Evolutionary conservation across 2,329 filamentous ascomycete species (phyloP), one percentile per base, ranked within the genome.

Genomic region (Fusarium euwallaceae): DNA sequence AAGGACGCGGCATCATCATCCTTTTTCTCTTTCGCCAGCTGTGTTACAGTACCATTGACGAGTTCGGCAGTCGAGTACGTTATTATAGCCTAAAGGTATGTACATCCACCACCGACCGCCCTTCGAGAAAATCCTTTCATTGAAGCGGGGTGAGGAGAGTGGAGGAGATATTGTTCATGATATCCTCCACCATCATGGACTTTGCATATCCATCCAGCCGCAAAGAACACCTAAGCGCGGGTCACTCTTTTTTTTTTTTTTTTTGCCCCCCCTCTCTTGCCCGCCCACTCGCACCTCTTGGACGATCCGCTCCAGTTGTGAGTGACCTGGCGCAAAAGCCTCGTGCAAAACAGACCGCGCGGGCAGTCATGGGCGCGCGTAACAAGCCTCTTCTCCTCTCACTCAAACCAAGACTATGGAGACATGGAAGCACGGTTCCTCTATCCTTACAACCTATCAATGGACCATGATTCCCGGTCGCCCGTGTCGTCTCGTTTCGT

Each of bases 231-330:
- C 27, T 39, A 43, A 45, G 39, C 53, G 36, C 20, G 56, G 45
- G 20, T 36, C 27, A n/a, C n/a, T 20, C 20, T 45, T 24, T 24
- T n/a, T 27, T 20, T 29, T 45, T 34, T 24, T 10, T 27, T 27
- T 20, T 22, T 22, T 22, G 22, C 22, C 62, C 61, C 45, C 29
- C 60, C 59, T 60, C 62, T 74, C 72, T 71, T 56, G 43, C 58
- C 66, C 66, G 59, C 69, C 64, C 74, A 60, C 61, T 71, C 64
- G 65, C 45, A 29, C 45, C 64, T 32, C 29, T 32, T 64, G 71
- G 59, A 12, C 41, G 76, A 78, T 77, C 76, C 72, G 76, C 76
- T 70, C 76, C 76, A 78, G 74, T 78, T 72, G 70, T 66, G 56
- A 67, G 67, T 65, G 68, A 63, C 63, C 69, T 73, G 72, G 60